Evolutionary conservation across 139 green algal genomes (phyloP), one percentile per base, ranked within the genome.

Genomic region (Desmodesmus armatus): DNA sequence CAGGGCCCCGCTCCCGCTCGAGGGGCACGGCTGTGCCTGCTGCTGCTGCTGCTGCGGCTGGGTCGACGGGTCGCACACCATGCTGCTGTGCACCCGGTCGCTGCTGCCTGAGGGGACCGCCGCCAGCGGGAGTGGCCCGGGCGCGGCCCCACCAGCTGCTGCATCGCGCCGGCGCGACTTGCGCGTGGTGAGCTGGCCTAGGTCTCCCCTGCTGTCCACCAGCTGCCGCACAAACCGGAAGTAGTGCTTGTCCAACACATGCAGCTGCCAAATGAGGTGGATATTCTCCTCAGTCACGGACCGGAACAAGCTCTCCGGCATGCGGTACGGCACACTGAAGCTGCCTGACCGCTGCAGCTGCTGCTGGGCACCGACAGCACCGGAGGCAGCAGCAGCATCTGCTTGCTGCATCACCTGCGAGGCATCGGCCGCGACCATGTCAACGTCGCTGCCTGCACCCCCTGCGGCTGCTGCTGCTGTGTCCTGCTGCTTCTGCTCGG

Each of bases 171-270:
- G 62, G 0, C 87, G 69, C 5, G 82, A 65, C 70, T 90, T 90
- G 35, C 87, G 70, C 1, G 47, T 82, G 4, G 55, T 70, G 9
- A 90, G 76, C 69, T 86, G 53, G 62, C 86, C 81, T 43, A 90
- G 17, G 41, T 90, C 77, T 25, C 69, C 69, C 67, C 83, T 73
- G 55, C 81, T 78, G 62, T 92, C 87, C 6, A 92, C 82, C 58
- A 93, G 76, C 39, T 80, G 83, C 9, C 85, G 78, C 43, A 95
- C 62, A 53, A 94, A 93, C 23, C 27, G 69, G 76, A 91, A 92
- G 84, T 92, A 93, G 33, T 93, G 89, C 27, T 67, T 70, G 84
- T 93, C 87, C 39, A 94, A 71, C 58, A 91, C 75, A 69, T 94
- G 91, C 51, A 88, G 65, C 63, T 89, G 83, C 76, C 89, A 69